These are phyloP conservation scores for Aspergillus spinulosporus DNA, from an alignment of 2,329 filamentous ascomycete species.

Conservation along the genomic window DNA sequence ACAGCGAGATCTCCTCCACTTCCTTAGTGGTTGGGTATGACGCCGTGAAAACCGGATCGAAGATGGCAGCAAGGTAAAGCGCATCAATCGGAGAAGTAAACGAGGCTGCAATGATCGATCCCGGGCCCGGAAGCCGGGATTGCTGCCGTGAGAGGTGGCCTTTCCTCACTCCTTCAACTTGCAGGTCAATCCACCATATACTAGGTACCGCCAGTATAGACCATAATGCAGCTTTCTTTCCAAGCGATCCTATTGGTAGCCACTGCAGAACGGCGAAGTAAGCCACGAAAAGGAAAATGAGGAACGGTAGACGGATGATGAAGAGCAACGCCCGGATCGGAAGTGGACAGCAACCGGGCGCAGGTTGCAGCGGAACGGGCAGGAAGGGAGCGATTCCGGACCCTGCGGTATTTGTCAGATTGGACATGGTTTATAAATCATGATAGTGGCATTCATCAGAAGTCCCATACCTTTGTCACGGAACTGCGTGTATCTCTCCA, in stretches of 20 bases:
- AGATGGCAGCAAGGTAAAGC: conserved; percentile 90
- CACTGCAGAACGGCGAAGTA: conserved; percentile 84
- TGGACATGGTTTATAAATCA: not conserved
- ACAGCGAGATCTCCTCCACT: conserved; percentile 74
- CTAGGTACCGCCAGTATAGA: conserved; percentile 82
- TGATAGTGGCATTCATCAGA: not conserved
- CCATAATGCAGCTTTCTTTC: conserved; percentile 86
- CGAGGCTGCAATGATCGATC: conserved; percentile 82
- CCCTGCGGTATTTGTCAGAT: conserved; percentile 55
- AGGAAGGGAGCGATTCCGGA: conserved; percentile 97
- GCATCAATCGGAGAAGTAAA: conserved; percentile 92
- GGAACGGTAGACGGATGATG: conserved; percentile 74
- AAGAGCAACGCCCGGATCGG: conserved; percentile 73
- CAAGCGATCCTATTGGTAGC: conserved; percentile 67
- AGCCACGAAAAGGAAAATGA: conserved; percentile 64
- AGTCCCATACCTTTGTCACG: conserved; percentile 71
- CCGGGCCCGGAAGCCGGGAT: conserved; percentile 72
- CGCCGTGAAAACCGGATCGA: conserved; percentile 90
- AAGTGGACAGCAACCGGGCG: conserved; percentile 56
- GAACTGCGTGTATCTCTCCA: conserved; percentile 96
- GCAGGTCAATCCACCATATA: conserved; percentile 98
- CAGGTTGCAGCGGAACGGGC: conserved; percentile 68
- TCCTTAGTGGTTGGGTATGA: conserved; percentile 73
- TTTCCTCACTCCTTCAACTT: conserved; percentile 93
- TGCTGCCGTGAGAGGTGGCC: conserved; percentile 75